These are phyloP conservation scores for Zymoseptoria crescenta DNA, from an alignment of 2,329 filamentous ascomycete genomes.

Conservation along the genomic window DNA sequence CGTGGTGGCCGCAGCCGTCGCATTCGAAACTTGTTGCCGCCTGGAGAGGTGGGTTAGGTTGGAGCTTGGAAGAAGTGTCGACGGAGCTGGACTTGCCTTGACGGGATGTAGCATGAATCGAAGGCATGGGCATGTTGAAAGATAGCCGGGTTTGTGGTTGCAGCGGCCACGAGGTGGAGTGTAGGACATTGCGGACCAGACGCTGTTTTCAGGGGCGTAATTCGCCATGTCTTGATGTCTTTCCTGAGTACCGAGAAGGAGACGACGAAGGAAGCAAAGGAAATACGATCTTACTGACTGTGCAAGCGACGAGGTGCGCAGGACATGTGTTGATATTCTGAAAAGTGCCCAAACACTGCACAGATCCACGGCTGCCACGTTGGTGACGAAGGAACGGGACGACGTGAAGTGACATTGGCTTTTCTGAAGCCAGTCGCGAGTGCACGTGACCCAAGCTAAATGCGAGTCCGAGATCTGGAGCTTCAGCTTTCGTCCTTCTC, in stretches of 20 bases:
- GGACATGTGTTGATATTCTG: background rate
- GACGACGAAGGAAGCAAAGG: background rate
- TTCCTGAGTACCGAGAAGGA: background rate
- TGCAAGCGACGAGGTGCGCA: background rate
- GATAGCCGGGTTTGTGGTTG: constrained; percentile 41
- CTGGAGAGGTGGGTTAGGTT: constrained; percentile 18
- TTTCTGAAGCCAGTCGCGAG: background rate
- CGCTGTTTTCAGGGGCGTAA: constrained; percentile 32
- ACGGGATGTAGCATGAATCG: constrained; percentile 52
- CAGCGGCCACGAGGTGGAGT: constrained; percentile 44
- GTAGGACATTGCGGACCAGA: constrained; percentile 47
- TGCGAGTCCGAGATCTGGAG: background rate
- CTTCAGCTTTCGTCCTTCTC: background rate
- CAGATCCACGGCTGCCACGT: background rate
- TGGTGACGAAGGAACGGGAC: background rate
- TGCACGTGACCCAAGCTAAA: background rate
- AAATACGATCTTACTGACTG: background rate
- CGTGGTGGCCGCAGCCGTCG: constrained; percentile 49
- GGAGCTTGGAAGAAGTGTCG: background rate
- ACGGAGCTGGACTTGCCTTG: constrained; percentile 34
- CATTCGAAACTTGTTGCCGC: constrained; percentile 46
- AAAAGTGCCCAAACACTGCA: background rate
- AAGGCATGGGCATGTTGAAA: constrained; percentile 45
- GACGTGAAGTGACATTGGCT: background rate
- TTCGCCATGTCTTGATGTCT: constrained; percentile 17